Conservation (phyloP, 2,329 filamentous ascomycete genomes). For the Penicillium griseofulvum region DNA sequence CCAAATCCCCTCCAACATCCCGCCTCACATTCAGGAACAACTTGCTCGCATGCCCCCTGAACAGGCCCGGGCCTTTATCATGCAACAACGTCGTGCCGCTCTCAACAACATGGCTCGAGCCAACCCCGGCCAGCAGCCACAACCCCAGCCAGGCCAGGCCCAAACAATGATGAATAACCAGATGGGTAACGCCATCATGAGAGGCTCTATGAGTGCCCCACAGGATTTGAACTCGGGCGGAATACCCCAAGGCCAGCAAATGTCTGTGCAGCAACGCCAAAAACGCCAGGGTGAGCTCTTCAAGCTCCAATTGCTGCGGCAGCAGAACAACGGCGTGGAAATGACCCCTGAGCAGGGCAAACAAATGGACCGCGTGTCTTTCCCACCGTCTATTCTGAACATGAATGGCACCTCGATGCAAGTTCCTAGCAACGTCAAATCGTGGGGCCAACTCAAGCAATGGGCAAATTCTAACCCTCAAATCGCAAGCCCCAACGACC, state of each 20-base stretch:
- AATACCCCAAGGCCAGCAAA: constrained; percentile 30
- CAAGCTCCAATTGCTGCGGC: constrained; percentile 34
- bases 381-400: constrained; percentile 38
- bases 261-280: constrained; percentile 35
- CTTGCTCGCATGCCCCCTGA: constrained; percentile 37
- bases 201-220: constrained; percentile 34
- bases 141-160: constrained; percentile 34
- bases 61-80: constrained; percentile 32
- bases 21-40: constrained; percentile 35
- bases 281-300: constrained; percentile 33
- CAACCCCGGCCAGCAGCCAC: constrained; percentile 30
- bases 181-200: constrained; percentile 34
- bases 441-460: constrained; percentile 58
- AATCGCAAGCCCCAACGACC: constrained; percentile 41
- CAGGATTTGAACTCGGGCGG: constrained; percentile 32
- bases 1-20: constrained; percentile 35
- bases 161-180: constrained; percentile 34
- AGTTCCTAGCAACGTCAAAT: constrained; percentile 52
- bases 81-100: constrained; percentile 35
- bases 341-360: constrained; percentile 43
- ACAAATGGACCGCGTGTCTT: constrained; percentile 43
- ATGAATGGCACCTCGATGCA: constrained; percentile 30
- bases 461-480: constrained; percentile 50
- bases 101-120: constrained; percentile 34
- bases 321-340: constrained; percentile 33